Base-by-base conservation (phyloP, 805 yeast genomes). In the Candida nitratophila region DNA sequence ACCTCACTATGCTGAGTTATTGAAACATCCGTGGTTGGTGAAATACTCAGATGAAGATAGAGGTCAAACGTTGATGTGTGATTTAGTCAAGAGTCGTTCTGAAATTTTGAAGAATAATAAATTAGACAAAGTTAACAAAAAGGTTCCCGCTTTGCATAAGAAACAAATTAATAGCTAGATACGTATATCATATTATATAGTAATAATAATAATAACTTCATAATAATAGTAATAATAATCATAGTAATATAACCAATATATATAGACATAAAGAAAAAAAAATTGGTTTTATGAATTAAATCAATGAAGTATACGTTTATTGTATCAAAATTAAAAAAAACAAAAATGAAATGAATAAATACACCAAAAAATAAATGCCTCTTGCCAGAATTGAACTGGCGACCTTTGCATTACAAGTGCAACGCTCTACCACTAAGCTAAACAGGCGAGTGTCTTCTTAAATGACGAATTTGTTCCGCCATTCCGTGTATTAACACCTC, bases 351-450 rank as follows among this genome's bases (percentile, higher is more conserved):
- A n/a, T n/a, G n/a, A n/a, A n/a, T n/a, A n/a, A n/a, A n/a, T n/a
- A n/a, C n/a, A 10, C 27, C 27, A 24, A 24, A 24, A 24, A 24
- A 24, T 44, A 53, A 47, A 31, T 79, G 87, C 87, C 87, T 68
- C 77, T 76, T 81, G 85, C 84, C 87, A 81, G 88, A 80, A 79
- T 82, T 81, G 88, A 82, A 82, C 89, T 83, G 81, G 87, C 88
- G 91, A 84, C 89, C 91, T 83, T 83, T 83, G 93, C 95, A 85
- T 85, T 87, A 87, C 96, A 87, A 87, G 96, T 87, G 96, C 96
- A 84, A 85, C 95, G 95, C 95, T 86, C 93, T 87, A 86, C 96
- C 96, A 85, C 96, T 87, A 86, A 86, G 96, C 96, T 86, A 87
- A 86, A 78, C 81, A 76, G 96, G 96, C 96, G 14, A n/a, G 3